Evolutionary conservation across 192 early-diverging fungal genomes (phyloP).

Genomic region (Backusella psychrophila): DNA sequence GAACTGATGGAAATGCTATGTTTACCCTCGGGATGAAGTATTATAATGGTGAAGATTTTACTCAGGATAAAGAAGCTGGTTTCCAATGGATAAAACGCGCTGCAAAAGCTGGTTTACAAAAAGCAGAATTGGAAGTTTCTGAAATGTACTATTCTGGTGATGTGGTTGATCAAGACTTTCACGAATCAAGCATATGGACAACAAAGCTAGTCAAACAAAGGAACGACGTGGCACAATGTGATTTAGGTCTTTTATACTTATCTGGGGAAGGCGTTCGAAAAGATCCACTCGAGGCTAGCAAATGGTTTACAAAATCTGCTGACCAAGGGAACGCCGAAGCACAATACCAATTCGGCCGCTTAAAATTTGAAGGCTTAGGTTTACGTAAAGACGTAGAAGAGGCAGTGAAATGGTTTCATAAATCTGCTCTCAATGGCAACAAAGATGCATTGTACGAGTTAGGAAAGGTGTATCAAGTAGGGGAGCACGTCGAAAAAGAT

Average conservation of each 20-base stretch:
- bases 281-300: background rate
- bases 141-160: background rate
- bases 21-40: background rate
- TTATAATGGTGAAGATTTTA: background rate
- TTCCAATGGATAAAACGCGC: background rate
- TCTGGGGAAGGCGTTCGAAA: background rate
- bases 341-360: background rate
- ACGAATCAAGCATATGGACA: background rate
- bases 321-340: background rate
- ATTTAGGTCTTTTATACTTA: background rate
- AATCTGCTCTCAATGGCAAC: background rate
- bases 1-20: background rate
- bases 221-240: background rate
- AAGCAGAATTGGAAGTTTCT: background rate
- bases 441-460: background rate
- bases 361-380: background rate
- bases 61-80: background rate
- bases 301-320: background rate
- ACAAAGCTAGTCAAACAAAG: background rate
- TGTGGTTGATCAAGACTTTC: background rate
- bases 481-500: background rate
- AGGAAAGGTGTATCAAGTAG: background rate
- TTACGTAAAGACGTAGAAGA: background rate
- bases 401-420: background rate
- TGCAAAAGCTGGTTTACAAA: background rate